Evolutionary conservation across 352 stramenopile genomes (phyloP).

Genomic region (Phytopythium helicoides): DNA sequence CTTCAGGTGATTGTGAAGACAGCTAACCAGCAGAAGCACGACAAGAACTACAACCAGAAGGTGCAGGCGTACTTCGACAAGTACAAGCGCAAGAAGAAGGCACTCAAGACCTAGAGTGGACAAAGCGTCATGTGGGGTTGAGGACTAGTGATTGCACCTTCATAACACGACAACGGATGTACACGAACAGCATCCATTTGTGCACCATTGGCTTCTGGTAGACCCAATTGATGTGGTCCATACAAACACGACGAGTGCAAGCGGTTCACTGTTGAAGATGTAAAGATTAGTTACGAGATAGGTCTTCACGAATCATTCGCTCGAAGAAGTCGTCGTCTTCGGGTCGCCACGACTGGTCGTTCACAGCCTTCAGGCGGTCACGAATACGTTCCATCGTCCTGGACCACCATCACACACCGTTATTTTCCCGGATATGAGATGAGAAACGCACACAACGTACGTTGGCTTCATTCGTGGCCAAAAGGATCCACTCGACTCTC

Average conservation of each 20-base stretch:
- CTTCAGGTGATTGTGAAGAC: conserved; percentile 98
- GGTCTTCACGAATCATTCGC: background rate
- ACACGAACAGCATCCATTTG: too few species aligned
- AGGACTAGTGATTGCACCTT: too few species aligned
- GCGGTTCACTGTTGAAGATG: too few species aligned
- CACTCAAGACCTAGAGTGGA: conserved; percentile 77
- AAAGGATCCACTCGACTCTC: conserved; percentile 6
- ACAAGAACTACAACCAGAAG: conserved; percentile 97
- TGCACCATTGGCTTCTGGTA: too few species aligned
- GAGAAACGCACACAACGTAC: conserved; percentile 8
- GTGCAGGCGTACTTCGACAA: conserved; percentile 97
- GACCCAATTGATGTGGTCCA: too few species aligned
- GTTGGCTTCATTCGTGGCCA: conserved; percentile 31
- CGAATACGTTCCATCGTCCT: conserved; percentile 66
- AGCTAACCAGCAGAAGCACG: conserved; percentile 96
- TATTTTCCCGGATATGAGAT: too few species aligned
- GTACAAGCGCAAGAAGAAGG: conserved; percentile 95
- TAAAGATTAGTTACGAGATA: too few species aligned
- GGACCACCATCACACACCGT: background rate
- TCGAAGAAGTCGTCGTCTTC: conserved; percentile 51
- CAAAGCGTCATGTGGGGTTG: background rate
- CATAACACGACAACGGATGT: too few species aligned
- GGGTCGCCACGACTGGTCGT: conserved; percentile 44
- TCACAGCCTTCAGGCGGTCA: conserved; percentile 51
- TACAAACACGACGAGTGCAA: too few species aligned